Evolutionary conservation across 768 basidiomycete genomes (phyloP).

Genomic region (Collybia sp.): DNA sequence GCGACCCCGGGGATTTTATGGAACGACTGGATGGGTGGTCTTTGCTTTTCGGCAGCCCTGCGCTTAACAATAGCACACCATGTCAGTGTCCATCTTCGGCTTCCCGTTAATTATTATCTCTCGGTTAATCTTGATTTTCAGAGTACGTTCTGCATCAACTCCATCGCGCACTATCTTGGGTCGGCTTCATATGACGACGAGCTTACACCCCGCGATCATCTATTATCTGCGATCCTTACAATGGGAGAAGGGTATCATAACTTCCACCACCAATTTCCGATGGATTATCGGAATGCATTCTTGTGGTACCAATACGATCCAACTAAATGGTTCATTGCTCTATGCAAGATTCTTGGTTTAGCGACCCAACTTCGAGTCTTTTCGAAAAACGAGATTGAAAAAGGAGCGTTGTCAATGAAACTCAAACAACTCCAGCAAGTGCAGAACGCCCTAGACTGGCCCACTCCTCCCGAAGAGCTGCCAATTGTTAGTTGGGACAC

Average conservation of each 20-base stretch:
- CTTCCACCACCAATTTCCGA: conserved; percentile 88
- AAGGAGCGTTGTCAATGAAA: conserved; percentile 80
- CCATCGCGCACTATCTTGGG: conserved; percentile 82
- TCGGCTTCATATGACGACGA: conserved; percentile 79
- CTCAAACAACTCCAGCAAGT: conserved; percentile 64
- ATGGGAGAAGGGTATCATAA: conserved; percentile 91
- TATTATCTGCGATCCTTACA: conserved; percentile 78
- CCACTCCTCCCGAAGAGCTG: conserved; percentile 47
- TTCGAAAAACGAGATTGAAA: conserved; percentile 84
- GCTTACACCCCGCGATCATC: conserved; percentile 71
- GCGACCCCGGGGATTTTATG: conserved; percentile 67
- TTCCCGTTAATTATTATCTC: not conserved
- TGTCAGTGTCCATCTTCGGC: conserved; percentile 37
- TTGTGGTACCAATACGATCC: conserved; percentile 88
- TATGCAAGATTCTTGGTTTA: conserved; percentile 56
- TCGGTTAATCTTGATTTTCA: conserved; percentile 16
- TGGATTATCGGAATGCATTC: conserved; percentile 80
- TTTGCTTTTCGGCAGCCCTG: conserved; percentile 70
- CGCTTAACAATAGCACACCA: conserved; percentile 78
- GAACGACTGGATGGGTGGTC: conserved; percentile 74
- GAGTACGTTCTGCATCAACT: conserved; percentile 89
- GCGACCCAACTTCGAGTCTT: conserved; percentile 83
- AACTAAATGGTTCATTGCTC: conserved; percentile 91
- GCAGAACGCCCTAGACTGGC: conserved; percentile 66
- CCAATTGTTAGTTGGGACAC: conserved; percentile 81